Evolutionary conservation across 768 basidiomycete species (phyloP).

Genomic region (Amanita thiersii): DNA sequence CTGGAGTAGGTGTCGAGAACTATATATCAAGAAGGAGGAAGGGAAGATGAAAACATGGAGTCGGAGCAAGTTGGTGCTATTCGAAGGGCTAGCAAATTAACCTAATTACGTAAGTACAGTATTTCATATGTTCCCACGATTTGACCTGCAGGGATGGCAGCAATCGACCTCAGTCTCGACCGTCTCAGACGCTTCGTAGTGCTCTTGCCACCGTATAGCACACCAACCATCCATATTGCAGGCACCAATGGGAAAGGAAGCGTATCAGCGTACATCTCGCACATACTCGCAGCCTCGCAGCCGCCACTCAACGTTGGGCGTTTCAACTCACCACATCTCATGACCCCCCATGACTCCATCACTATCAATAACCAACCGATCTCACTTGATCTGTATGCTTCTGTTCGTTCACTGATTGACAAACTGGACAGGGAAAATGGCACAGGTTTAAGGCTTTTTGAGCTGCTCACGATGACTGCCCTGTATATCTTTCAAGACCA

Average conservation of each 20-base stretch:
- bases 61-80: too few relatives aligned
- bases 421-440: constrained; percentile 31
- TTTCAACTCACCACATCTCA: constrained; percentile 91
- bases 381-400: constrained; percentile 34
- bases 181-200: constrained; percentile 46
- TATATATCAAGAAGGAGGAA: too few relatives aligned
- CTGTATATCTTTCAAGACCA: constrained; percentile 64
- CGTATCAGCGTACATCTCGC: constrained; percentile 75
- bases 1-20: too few relatives aligned
- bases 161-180: constrained; percentile 63
- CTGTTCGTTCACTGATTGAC: constrained; percentile 39
- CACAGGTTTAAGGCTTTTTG: constrained; percentile 64
- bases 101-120: too few relatives aligned
- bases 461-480: constrained; percentile 78
- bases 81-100: too few relatives aligned
- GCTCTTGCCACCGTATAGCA: constrained; percentile 51
- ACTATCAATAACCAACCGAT: constrained; percentile 54
- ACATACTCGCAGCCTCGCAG: constrained; percentile 52
- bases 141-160: too few relatives aligned
- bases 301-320: constrained; percentile 62
- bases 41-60: too few relatives aligned
- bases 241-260: constrained; percentile 99
- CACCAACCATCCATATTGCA: constrained; percentile 85
- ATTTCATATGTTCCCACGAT: too few relatives aligned
- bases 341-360: constrained; percentile 72